Conservation (phyloP, 352 stramenopile species). For the Phytopythium litorale region DNA sequence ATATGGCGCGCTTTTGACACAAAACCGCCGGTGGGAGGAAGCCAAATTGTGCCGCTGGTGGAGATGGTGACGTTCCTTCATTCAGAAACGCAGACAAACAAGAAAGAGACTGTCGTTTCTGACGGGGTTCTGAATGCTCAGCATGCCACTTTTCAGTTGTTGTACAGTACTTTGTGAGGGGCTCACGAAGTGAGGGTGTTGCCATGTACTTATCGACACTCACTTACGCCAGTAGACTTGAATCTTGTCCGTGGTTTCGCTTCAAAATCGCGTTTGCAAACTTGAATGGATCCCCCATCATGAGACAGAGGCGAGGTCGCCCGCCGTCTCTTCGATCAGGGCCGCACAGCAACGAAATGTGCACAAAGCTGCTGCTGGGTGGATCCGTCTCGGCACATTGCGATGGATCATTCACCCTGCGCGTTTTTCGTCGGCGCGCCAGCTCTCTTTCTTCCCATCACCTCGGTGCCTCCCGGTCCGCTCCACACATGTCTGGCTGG, state of each 20-base stretch:
- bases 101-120: background rate
- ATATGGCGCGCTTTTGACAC: constrained; percentile 4
- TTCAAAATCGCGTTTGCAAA: too few relatives aligned
- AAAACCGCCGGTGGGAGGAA: background rate
- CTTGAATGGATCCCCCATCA: too few relatives aligned
- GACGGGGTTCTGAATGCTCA: background rate
- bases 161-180: background rate
- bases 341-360: too few relatives aligned
- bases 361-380: too few relatives aligned
- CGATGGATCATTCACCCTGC: too few relatives aligned
- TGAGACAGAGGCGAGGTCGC: too few relatives aligned
- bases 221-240: too few relatives aligned
- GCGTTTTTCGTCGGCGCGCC: background rate
- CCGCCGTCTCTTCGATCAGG: too few relatives aligned
- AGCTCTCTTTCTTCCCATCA: background rate
- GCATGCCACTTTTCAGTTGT: background rate
- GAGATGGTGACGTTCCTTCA: background rate
- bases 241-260: too few relatives aligned
- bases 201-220: background rate
- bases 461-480: background rate
- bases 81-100: background rate
- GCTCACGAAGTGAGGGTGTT: background rate
- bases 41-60: constrained; percentile 1
- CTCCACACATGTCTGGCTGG: too few relatives aligned
- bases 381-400: background rate